These are phyloP conservation scores for Iodosphaeria phyllophila DNA, from an alignment of 2,329 filamentous ascomycete species.

Conservation along the genomic window DNA sequence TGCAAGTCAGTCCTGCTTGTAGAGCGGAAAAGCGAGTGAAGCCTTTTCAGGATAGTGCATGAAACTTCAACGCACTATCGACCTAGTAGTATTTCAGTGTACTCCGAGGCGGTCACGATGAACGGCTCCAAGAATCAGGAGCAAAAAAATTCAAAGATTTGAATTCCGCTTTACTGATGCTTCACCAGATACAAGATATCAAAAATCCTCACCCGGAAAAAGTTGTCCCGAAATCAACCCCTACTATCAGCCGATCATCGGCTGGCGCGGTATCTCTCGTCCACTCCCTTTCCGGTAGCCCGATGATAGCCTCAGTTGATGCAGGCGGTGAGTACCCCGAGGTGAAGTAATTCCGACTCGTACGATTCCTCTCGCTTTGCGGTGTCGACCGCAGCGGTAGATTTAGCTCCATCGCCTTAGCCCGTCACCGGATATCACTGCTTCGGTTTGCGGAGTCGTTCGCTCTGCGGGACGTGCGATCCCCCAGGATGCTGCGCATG, in stretches of 20 bases:
- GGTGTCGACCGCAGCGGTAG: conserved; percentile 29
- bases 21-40: not conserved
- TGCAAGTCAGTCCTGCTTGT: conserved; percentile 1
- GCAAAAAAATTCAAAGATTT: too few relatives aligned
- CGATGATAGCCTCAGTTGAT: conserved; percentile 43
- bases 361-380: conserved; percentile 29
- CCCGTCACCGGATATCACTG: too few relatives aligned
- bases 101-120: too few relatives aligned
- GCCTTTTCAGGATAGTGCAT: not conserved
- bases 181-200: too few relatives aligned
- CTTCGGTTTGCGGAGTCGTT: too few relatives aligned
- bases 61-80: too few relatives aligned
- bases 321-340: conserved; percentile 34
- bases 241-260: conserved; percentile 52
- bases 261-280: too few relatives aligned
- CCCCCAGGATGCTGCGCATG: too few relatives aligned
- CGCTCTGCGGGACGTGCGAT: too few relatives aligned
- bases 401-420: conserved; percentile 33
- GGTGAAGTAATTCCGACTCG: conserved; percentile 37
- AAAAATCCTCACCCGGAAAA: conserved; percentile 46
- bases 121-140: too few relatives aligned
- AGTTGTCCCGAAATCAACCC: conserved; percentile 72
- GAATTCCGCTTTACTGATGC: too few relatives aligned
- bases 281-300: conserved; percentile 39
- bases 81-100: too few relatives aligned